Conservation (phyloP, 768 basidiomycete species). For the Flagelloscypha sp. region DNA sequence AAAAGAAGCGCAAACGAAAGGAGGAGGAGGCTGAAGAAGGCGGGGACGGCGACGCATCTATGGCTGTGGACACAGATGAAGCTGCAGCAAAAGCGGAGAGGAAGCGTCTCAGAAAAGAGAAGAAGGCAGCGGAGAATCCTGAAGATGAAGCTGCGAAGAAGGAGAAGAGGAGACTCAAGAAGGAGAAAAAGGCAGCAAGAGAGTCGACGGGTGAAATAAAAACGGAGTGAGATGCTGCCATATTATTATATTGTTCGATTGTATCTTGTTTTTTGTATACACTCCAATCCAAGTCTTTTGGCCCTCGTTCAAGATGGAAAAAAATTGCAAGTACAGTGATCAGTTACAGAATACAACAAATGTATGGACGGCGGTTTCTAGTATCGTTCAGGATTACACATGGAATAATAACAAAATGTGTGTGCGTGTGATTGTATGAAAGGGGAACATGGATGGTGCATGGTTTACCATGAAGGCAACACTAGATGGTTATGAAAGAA, state of each 20-base stretch:
- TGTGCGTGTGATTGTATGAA: too few relatives aligned
- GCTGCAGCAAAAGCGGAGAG: constrained; percentile 48
- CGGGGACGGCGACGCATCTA: constrained; percentile 34
- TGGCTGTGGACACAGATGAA: constrained; percentile 30
- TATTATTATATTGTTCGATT: background rate
- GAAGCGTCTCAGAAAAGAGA: constrained; percentile 56
- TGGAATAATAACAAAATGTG: too few relatives aligned
- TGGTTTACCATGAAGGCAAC: too few relatives aligned
- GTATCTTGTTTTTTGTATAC: background rate
- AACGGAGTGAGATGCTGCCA: constrained; percentile 7
- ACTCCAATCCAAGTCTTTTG: too few relatives aligned
- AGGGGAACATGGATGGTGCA: too few relatives aligned
- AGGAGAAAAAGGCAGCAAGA: constrained; percentile 57
- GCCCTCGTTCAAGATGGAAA: too few relatives aligned
- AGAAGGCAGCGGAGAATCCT: constrained; percentile 43
- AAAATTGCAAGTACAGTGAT: too few relatives aligned
- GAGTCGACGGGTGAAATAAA: constrained; percentile 33
- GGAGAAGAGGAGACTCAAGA: constrained; percentile 58
- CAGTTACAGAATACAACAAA: too few relatives aligned
- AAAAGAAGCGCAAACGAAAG: constrained; percentile 84
- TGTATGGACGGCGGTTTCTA: too few relatives aligned
- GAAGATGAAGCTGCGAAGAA: constrained; percentile 30
- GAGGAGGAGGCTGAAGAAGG: constrained; percentile 45
- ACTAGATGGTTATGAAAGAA: too few relatives aligned
- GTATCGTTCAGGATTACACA: too few relatives aligned